phyloP scores from a whole-genome alignment of 2,329 filamentous ascomycete genomes.

The Iodosphaeria phyllophila region DNA sequence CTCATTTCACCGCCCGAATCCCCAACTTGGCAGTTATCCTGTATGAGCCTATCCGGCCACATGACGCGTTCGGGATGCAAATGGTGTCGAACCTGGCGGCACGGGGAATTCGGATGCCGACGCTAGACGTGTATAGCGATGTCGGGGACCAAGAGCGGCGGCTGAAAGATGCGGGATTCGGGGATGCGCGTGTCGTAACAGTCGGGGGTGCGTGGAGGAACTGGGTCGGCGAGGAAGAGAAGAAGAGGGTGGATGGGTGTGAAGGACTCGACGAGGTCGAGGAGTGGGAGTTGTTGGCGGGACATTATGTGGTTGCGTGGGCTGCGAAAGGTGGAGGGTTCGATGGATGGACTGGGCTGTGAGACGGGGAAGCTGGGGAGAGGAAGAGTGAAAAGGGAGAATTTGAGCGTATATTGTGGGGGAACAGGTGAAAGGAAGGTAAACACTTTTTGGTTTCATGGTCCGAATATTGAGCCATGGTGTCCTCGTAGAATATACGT shows the following conservation, averaged over 20 bases:
- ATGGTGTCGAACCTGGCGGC: slow-evolving; percentile 83
- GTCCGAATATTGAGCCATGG: too few relatives aligned
- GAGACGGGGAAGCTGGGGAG: too few relatives aligned
- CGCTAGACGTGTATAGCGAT: slow-evolving; percentile 52
- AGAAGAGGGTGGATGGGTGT: slow-evolving; percentile 56
- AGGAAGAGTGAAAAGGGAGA: too few relatives aligned
- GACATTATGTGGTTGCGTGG: slow-evolving; percentile 84
- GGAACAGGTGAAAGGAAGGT: too few relatives aligned
- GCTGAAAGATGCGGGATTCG: slow-evolving; percentile 48
- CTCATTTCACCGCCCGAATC: slow-evolving; percentile 40
- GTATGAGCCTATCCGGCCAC: slow-evolving; percentile 75
- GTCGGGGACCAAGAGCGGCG: slow-evolving; percentile 49
- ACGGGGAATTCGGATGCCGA: slow-evolving; percentile 70
- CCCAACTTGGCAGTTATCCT: slow-evolving; percentile 41
- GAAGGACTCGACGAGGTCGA: slow-evolving; percentile 92
- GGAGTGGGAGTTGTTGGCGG: slow-evolving; percentile 74
- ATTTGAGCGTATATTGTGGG: too few relatives aligned
- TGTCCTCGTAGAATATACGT: too few relatives aligned
- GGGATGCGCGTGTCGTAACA: slow-evolving; percentile 20
- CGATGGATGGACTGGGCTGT: slow-evolving; percentile 2
- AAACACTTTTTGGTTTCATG: too few relatives aligned
- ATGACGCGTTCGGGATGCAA: slow-evolving; percentile 74
- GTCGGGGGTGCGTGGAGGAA: slow-evolving; percentile 48
- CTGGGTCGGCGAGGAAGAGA: slow-evolving; percentile 57
- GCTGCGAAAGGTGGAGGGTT: slow-evolving; percentile 46